Conservation (phyloP, 805 yeast species). For the Torulaspora delbrueckii region DNA sequence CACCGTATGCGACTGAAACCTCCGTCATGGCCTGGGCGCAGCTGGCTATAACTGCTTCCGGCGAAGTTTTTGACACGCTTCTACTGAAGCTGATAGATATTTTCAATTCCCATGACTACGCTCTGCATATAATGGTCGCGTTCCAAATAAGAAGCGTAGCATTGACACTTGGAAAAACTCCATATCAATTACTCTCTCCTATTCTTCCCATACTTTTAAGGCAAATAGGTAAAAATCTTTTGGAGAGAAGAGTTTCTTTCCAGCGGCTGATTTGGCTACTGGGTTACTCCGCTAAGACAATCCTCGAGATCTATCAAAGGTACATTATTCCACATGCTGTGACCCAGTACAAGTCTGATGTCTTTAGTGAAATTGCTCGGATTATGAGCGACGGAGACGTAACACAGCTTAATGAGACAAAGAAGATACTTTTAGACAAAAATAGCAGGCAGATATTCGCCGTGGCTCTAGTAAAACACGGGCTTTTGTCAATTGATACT, state of each 20-base stretch:
- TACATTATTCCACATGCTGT: constrained; percentile 75
- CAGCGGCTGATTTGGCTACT: constrained; percentile 59
- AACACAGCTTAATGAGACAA: constrained; percentile 19
- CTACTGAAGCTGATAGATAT: constrained; percentile 61
- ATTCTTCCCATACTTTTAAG: constrained; percentile 69
- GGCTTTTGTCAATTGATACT: constrained; percentile 30
- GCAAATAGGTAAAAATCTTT: constrained; percentile 51
- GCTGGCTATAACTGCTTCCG: constrained; percentile 55
- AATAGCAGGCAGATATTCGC: constrained; percentile 36
- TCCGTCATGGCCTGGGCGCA: constrained; percentile 60
- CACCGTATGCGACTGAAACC: constrained; percentile 50
- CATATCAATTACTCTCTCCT: constrained; percentile 78
- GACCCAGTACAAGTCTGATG: constrained; percentile 58
- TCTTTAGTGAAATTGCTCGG: constrained; percentile 39
- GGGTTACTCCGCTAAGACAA: constrained; percentile 55
- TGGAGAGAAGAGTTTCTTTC: constrained; percentile 49
- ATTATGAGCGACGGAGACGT: constrained; percentile 27
- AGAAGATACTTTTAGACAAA: constrained; percentile 22
- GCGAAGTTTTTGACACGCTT: constrained; percentile 63
- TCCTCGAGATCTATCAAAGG: constrained; percentile 62
- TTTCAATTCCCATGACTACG: constrained; percentile 59
- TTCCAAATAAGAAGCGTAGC: constrained; percentile 61
- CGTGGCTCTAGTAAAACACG: constrained; percentile 33
- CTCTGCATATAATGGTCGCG: constrained; percentile 58
- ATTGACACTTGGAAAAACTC: constrained; percentile 49